phyloP scores from a whole-genome alignment of 495 filamentous ascomycete species.

The Penicillium cataractarum region DNA sequence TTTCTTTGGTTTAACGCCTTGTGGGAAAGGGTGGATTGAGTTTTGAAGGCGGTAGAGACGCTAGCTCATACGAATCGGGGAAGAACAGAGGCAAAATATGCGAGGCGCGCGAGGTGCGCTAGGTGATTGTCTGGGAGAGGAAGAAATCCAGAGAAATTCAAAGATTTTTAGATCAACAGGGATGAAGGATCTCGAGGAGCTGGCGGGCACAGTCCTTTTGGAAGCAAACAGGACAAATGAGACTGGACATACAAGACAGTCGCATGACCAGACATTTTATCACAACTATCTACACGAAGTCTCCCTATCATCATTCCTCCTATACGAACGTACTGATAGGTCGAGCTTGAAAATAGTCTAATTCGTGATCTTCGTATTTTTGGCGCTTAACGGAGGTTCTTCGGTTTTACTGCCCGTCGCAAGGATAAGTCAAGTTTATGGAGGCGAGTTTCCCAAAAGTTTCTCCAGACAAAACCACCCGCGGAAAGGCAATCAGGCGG shows the following conservation, averaged over 20 bases:
- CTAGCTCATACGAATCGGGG: background rate
- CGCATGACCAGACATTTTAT: no score
- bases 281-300: no score
- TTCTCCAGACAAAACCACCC: background rate
- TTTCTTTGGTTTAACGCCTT: background rate
- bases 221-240: background rate
- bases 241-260: no score
- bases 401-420: background rate
- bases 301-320: no score
- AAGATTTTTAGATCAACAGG: no score
- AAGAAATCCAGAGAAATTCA: no score
- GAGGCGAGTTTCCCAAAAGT: background rate
- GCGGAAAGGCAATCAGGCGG: background rate
- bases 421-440: background rate
- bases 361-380: background rate
- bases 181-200: no score
- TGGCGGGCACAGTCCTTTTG: no score
- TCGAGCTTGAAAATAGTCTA: background rate
- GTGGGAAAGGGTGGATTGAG: background rate
- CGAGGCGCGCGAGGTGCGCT: background rate
- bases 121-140: no score
- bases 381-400: background rate
- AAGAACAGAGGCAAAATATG: background rate
- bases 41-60: background rate
- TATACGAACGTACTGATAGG: background rate